Evolutionary conservation across 768 basidiomycete species (phyloP), one percentile per base, ranked within the genome.

Genomic region (Coprinellus micaceus): DNA sequence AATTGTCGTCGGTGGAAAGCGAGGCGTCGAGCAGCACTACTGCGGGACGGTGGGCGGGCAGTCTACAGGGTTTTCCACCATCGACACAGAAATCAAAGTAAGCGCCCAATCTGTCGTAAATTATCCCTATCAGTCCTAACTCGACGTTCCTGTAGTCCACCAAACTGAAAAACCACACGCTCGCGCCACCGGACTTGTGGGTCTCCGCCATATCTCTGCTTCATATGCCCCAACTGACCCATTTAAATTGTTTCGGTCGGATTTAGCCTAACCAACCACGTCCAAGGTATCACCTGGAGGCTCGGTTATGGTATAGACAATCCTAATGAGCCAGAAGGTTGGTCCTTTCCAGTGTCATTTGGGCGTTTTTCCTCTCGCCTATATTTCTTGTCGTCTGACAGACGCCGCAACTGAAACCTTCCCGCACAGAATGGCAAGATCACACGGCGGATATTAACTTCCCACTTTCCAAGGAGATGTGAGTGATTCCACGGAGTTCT

Each of bases 41-140:
- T 83, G 81, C 59, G 84, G 84, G 19, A 80, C 76, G 36, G 83
- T 85, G 28, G 83, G 82, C n/a, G 83, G 83, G 0, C 81, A 86
- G 67, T 82, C 81, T 3, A 78, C 79, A 1, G 77, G 79, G 60
- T 85, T 80, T 64, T 74, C 78, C 1, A 76, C 72, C n/a, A 80
- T 85, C 11, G 82, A 85, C 63, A 82, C 81, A 12, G 78, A 84
- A 64, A 72, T 84, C 58, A 84, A 83, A 75, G 77, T 73, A 54
- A 49, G 66, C 50, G 49, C 17, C 33, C 30, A 29, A 7, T 17
- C 9, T 11, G 54, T 26, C 49, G 55, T 36, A 52, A 57, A 37
- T 54, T 33, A 21, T 3, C 5, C 17, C 21, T 12, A 7, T 11
- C n/a, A n/a, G 17, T 19, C 24, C 33, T 19, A 7, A 51, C 11